These are phyloP conservation scores for Macrophomina phaseolina DNA, from an alignment of 2,329 filamentous ascomycete species.

Conservation along the genomic window DNA sequence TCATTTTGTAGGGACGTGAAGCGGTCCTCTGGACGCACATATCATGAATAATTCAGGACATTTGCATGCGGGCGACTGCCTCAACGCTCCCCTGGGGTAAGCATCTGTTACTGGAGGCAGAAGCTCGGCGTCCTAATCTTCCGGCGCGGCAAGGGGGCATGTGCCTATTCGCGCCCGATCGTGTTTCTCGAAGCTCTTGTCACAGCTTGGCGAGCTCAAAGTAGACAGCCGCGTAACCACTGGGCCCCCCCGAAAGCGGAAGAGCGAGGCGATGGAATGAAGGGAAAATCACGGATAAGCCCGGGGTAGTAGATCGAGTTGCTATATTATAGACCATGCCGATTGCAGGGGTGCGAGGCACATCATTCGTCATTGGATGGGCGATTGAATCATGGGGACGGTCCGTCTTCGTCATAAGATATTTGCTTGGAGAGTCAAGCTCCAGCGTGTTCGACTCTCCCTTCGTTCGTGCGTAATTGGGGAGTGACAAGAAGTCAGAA, in stretches of 20 bases:
- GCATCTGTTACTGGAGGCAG: too few relatives aligned
- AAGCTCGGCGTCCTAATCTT: too few relatives aligned
- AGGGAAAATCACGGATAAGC: neutral
- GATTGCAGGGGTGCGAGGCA: neutral
- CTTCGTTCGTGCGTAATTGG: neutral
- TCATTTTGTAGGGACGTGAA: too few relatives aligned
- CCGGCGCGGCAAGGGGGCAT: too few relatives aligned
- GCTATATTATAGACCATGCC: neutral
- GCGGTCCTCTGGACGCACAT: too few relatives aligned
- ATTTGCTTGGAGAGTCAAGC: neutral
- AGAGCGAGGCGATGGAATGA: neutral
- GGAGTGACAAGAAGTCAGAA: neutral
- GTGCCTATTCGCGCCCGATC: neutral
- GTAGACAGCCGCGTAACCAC: neutral
- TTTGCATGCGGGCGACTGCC: too few relatives aligned
- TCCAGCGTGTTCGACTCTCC: neutral
- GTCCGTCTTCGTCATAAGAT: neutral
- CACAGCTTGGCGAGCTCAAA: neutral
- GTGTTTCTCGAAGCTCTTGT: neutral
- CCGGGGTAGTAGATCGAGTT: constrained; percentile 12
- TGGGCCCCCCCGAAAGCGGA: neutral
- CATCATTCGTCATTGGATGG: neutral
- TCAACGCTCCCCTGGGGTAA: too few relatives aligned
- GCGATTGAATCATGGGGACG: neutral
- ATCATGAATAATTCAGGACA: too few relatives aligned